Evolutionary conservation across 2,329 filamentous ascomycete genomes (phyloP), one percentile per base, ranked within the genome.

Genomic region (Alternaria burnsii): DNA sequence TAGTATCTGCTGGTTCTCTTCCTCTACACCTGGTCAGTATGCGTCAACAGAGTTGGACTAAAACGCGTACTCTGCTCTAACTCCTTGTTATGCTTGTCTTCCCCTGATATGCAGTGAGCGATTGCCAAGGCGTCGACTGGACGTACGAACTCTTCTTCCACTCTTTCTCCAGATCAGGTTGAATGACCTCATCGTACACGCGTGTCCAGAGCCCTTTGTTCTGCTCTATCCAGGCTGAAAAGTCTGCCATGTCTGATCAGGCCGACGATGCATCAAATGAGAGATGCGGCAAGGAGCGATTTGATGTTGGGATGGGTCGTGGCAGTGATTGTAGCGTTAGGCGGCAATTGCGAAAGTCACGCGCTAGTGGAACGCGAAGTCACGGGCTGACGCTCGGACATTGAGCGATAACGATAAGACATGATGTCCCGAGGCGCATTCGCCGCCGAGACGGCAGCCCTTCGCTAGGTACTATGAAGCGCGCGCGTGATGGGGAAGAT

Each of bases 131-230:
- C 51, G 28, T 60, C 8, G 9, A 44, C 22, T 52, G 40, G 12
- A 4, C 18, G 41, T 28, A 63, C 69, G n/a, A 61, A 77, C 76
- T 71, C 56, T 65, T 72, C 60, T 73, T 72, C 70, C 74, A 72
- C 57, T 78, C 75, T 55, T 70, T 65, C 60, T 76, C 71, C 1
- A 76, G 52, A 42, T 72, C 65, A n/a, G 73, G 72, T 44, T 64
- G 61, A 28, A 76, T 75, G 66, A 77, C 69, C 67, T 76, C 74
- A 72, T 77, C 69, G 46, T 70, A 74, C 48, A 76, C 70, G 55
- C 73, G 72, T 38, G 64, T 68, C 72, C 70, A 74, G 7, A 72
- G 53, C 36, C 57, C 59, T 51, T 67, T 73, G 24, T 74, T 71
- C 59, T 72, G 70, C 50, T 71, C 68, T n/a, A 74, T 34, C 74